Percentiles rank a stretch among this genome's conserved stretches.
Conservation (phyloP, 768 basidiomycete species). For the Strobilomyces dryophilus region DNA sequence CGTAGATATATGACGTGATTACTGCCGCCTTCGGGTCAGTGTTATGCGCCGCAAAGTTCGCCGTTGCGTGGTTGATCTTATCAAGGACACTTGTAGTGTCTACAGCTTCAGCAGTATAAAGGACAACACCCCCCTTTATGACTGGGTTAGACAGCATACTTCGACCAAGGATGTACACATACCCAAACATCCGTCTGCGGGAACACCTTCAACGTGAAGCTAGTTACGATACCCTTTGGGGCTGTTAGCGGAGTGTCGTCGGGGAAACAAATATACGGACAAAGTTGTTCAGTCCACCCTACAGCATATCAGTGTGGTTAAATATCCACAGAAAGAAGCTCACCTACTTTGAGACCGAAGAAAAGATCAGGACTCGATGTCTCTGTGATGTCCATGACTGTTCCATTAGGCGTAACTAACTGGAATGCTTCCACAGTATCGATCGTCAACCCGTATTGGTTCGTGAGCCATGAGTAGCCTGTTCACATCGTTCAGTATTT, state of each 20-base stretch:
- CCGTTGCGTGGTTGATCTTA: slow-evolving; percentile 16
- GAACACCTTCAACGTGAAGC: slow-evolving; percentile 48
- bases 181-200: slow-evolving; percentile 62
- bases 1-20: slow-evolving; percentile 21
- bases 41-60: slow-evolving; percentile 17
- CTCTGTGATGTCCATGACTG: slow-evolving; percentile 33
- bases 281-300: slow-evolving; percentile 66
- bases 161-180: slow-evolving; percentile 9
- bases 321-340: not conserved
- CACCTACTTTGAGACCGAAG: slow-evolving; percentile 39
- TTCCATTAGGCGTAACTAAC: slow-evolving; percentile 47
- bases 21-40: slow-evolving; percentile 29
- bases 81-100: not conserved
- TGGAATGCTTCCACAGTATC: slow-evolving; percentile 55
- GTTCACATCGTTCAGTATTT: not conserved
- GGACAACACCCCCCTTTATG: slow-evolving; percentile 47
- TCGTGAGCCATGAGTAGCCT: slow-evolving; percentile 45
- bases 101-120: slow-evolving; percentile 11
- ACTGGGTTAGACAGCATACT: not conserved
- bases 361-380: slow-evolving; percentile 31
- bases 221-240: slow-evolving; percentile 55
- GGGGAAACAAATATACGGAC: slow-evolving; percentile 17
- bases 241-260: not conserved
- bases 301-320: not conserved
- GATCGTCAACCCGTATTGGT: slow-evolving; percentile 54